A percentile compares a stretch with the other conserved stretches of the same genome.
Conservation (phyloP, 148 eudicot species). For the Rhododendron simsii region DNA sequence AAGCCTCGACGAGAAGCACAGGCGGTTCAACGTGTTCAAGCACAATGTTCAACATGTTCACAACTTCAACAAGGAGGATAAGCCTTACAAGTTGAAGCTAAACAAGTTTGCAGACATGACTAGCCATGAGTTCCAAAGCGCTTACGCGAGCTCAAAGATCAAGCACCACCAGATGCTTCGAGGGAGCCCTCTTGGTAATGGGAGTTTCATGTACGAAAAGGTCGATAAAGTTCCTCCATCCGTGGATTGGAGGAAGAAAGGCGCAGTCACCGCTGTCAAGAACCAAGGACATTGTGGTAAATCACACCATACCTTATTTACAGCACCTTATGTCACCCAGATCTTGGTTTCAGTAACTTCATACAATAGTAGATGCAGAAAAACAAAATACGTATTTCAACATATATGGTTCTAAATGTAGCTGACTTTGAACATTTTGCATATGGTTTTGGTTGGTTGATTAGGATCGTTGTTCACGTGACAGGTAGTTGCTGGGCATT, state of each 20-base stretch:
- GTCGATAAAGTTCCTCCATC: conserved; percentile 49
- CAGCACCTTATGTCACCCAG: neutral
- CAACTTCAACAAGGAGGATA: conserved; percentile 59
- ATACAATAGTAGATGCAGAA: neutral
- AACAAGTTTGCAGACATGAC: conserved; percentile 93
- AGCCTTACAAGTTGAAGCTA: conserved; percentile 79
- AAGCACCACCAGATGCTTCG: conserved; percentile 62
- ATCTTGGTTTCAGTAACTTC: neutral
- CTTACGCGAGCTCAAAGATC: conserved; percentile 61
- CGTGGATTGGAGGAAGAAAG: conserved; percentile 85
- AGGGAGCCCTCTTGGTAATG: conserved; percentile 23
- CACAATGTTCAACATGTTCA: conserved; percentile 68
- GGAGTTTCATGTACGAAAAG: conserved; percentile 57
- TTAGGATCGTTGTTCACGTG: neutral
- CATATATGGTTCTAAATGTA: neutral
- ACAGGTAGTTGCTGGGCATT: conserved; percentile 99
- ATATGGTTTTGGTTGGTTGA: neutral
- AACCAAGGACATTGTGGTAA: conserved; percentile 94
- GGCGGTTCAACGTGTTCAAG: conserved; percentile 80
- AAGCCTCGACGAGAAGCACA: conserved; percentile 66
- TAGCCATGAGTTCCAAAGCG: conserved; percentile 60
- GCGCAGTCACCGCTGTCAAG: conserved; percentile 68
- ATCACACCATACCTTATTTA: neutral
- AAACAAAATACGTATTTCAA: neutral
- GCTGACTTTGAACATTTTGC: neutral